Percentiles rank a stretch among this genome's conserved stretches.
Conservation (phyloP, 169 alveolate genomes). For the Cryptosporidium canis region DNA sequence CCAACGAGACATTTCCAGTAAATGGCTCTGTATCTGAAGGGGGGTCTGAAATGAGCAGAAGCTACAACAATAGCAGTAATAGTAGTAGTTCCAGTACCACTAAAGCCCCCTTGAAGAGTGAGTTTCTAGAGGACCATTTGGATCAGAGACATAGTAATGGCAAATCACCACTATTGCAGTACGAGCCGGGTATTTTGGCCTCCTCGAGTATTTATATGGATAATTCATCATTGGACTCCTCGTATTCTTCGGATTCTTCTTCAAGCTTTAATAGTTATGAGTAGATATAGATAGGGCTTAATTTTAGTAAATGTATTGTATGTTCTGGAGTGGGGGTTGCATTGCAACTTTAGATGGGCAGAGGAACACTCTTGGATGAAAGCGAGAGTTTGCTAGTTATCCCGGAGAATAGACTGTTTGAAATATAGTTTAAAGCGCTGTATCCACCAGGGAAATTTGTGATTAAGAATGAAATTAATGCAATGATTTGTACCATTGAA, state of each 20-base stretch:
- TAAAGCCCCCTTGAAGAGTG: background rate
- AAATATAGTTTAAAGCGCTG: constrained; percentile 23
- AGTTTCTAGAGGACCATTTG: background rate
- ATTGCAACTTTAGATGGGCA: constrained; percentile 37
- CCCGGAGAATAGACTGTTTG: constrained; percentile 1
- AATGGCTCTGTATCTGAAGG: background rate
- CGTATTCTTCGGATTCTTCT: constrained; percentile 3
- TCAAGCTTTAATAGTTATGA: constrained; percentile 56
- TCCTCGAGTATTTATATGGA: background rate
- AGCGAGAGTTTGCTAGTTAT: constrained; percentile 8
- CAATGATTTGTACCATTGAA: constrained; percentile 77
- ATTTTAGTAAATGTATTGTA: background rate
- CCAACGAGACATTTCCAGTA: constrained; percentile 1
- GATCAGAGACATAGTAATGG: background rate
- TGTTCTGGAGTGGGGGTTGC: too few species aligned
- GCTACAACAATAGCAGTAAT: background rate
- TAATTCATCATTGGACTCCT: background rate
- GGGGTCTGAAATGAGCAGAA: too few species aligned
- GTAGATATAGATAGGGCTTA: too few species aligned
- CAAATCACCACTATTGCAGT: constrained; percentile 24
- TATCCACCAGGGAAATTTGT: constrained; percentile 80
- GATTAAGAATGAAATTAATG: constrained; percentile 76
- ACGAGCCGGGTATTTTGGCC: background rate
- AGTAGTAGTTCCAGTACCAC: background rate
- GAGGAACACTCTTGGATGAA: background rate